Base-by-base conservation (phyloP, 306 rosid genomes). In the Cajanus cajan region DNA sequence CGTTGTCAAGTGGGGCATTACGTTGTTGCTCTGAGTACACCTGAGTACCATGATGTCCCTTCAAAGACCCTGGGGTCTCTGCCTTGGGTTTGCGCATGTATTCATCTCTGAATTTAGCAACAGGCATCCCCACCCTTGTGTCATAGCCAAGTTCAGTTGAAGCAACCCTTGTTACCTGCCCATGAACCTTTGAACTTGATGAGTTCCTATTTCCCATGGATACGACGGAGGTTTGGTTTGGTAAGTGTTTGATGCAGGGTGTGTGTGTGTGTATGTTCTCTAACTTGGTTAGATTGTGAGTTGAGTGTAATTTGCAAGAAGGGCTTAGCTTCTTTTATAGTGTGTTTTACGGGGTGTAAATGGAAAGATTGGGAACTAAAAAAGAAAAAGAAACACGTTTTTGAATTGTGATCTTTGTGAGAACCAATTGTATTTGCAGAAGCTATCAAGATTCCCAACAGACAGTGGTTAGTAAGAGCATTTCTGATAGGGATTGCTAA, bases 321-420 rank as follows among this genome's bases (percentile, higher is more conserved):
- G 7, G 8, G 51, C 22, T 7, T 7, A 12, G 37, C 63, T 33
- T n/a, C 43, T 63, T 84, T 81, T 81, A 86, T 81, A 71, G 80
- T 68, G 80, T 13, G 15, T 65, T 19, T 6, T 33, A 11, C 16
- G 4, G n/a, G 57, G 76, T 41, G 41, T 19, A 67, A 21, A 45
- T 74, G 68, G 44, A 82, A n/a, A 19, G 39, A 50, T 33, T 22
- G 7, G 59, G 28, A 52, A 51, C 10, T 34, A 12, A 18, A n/a
- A n/a, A 8, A 48, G 15, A 18, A 8, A 15, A 15, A 13, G 6
- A 51, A 28, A 66, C 55, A 13, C 34, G 58, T n/a, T 77, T 81
- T 72, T 50, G 62, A 62, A 62, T 33, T 77, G 14, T 61, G 71
- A 77, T 52, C 33, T 55, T 28, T 69, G 71, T 16, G 50, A 37